Conservation (phyloP, 2,329 filamentous ascomycete species). For the Graphiopsis chlorocephala region DNA sequence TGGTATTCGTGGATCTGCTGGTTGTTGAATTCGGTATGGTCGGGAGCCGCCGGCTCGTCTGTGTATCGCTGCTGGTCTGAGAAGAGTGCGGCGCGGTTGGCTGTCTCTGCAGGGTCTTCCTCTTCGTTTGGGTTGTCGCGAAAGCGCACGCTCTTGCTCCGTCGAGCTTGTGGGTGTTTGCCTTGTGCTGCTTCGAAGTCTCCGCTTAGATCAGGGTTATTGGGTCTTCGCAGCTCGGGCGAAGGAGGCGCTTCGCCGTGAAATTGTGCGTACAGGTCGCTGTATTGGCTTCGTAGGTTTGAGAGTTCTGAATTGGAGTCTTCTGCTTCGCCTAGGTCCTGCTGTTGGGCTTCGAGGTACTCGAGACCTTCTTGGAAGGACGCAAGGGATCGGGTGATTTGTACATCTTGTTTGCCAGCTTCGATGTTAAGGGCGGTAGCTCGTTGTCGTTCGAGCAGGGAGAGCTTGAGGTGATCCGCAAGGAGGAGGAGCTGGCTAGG, state of each 20-base stretch:
- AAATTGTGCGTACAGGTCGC: conserved; percentile 78
- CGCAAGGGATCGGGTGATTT: conserved; percentile 84
- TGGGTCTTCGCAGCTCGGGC: conserved; percentile 58
- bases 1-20: conserved; percentile 86
- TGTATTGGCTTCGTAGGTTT: conserved; percentile 69
- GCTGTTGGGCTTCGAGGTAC: conserved; percentile 62
- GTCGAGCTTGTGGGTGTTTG: conserved; percentile 40
- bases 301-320: conserved; percentile 57
- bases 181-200: conserved; percentile 64
- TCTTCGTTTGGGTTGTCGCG: conserved; percentile 56
- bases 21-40: conserved; percentile 66
- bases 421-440: conserved; percentile 78
- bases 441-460: conserved; percentile 85
- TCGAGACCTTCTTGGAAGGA: conserved; percentile 79
- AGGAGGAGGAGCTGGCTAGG: conserved; percentile 81
- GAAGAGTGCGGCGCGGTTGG: conserved; percentile 59
- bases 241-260: conserved; percentile 57
- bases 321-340: conserved; percentile 61
- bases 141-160: conserved; percentile 66
- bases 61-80: conserved; percentile 52
- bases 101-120: conserved; percentile 48
- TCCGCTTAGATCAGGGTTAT: conserved; percentile 59
- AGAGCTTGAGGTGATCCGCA: conserved; percentile 95
- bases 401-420: conserved; percentile 76
- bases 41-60: conserved; percentile 60